Evolutionary conservation across 805 yeast genomes (phyloP).

Genomic region (Candida golubevii): DNA sequence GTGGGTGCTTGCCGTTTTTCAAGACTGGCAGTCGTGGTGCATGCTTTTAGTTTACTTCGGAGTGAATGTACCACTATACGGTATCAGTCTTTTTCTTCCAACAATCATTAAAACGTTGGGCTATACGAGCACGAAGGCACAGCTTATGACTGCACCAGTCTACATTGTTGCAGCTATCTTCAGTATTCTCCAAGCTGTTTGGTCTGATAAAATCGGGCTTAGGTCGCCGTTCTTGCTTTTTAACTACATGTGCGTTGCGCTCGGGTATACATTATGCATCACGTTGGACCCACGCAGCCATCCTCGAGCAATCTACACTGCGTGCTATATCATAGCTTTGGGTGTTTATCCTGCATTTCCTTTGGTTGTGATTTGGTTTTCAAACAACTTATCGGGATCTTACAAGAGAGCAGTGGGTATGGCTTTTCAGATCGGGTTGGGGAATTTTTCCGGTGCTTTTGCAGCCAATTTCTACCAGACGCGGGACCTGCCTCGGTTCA

Average conservation of each 20-base stretch:
- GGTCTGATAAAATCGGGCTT: slow-evolving; percentile 21
- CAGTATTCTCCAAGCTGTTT: slow-evolving; percentile 23
- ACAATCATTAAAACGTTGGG: slow-evolving; percentile 42
- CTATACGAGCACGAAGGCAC: slow-evolving; percentile 36
- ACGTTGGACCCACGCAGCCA: slow-evolving; percentile 18
- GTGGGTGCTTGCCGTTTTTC: slow-evolving; percentile 17
- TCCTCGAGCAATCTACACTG: slow-evolving; percentile 28
- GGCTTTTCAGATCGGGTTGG: slow-evolving; percentile 36
- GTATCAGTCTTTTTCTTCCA: slow-evolving; percentile 40
- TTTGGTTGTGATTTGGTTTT: slow-evolving; percentile 28
- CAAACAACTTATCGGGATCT: slow-evolving; percentile 32
- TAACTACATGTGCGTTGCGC: slow-evolving; percentile 21
- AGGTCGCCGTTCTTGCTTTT: slow-evolving; percentile 27
- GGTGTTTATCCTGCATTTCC: slow-evolving; percentile 30
- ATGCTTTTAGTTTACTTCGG: slow-evolving; percentile 25
- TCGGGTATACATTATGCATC: slow-evolving; percentile 28
- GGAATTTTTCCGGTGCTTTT: slow-evolving; percentile 35
- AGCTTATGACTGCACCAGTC: slow-evolving; percentile 43
- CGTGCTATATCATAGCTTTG: slow-evolving; percentile 26
- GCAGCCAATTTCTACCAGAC: slow-evolving; percentile 29
- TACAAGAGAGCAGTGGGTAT: slow-evolving; percentile 36
- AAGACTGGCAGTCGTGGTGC: slow-evolving; percentile 25
- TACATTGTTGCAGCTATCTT: slow-evolving; percentile 31
- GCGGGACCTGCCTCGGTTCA: slow-evolving; percentile 22
- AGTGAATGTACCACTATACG: slow-evolving; percentile 30